These are phyloP conservation scores for Kwoniella bestiolae DNA, from an alignment of 768 basidiomycete species.

Conservation along the genomic window DNA sequence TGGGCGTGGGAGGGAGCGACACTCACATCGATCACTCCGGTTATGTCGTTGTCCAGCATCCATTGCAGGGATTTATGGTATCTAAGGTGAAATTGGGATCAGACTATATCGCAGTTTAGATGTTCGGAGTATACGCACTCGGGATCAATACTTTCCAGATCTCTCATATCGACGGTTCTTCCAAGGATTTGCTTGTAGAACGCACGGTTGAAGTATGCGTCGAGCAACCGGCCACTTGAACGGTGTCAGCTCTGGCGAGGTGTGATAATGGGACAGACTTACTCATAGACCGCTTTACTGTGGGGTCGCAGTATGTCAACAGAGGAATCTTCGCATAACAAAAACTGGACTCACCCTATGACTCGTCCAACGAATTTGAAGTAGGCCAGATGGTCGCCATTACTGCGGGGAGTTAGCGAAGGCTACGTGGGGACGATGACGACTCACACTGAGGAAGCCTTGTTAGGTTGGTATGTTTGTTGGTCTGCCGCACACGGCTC, in stretches of 20 bases:
- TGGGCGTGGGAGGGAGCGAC: neutral
- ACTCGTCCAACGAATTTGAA: slow-evolving; percentile 99
- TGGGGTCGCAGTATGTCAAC: slow-evolving; percentile 4
- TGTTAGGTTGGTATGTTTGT: slow-evolving; percentile 86
- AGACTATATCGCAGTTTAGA: no score
- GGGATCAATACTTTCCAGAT: slow-evolving; percentile 97
- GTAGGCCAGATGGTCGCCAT: slow-evolving; percentile 92
- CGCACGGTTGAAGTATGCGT: slow-evolving; percentile 97
- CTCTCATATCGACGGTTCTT: slow-evolving; percentile 91
- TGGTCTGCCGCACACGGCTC: slow-evolving; percentile 95
- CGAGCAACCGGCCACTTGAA: slow-evolving; percentile 75
- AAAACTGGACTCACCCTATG: slow-evolving; percentile 63
- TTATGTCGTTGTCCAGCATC: slow-evolving; percentile 91
- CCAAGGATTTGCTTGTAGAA: slow-evolving; percentile 93
- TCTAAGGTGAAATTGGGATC: slow-evolving; percentile 34
- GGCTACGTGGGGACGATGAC: neutral
- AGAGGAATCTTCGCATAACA: neutral
- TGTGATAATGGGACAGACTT: slow-evolving; percentile 2
- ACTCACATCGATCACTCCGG: slow-evolving; percentile 52
- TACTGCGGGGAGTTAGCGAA: slow-evolving; percentile 82
- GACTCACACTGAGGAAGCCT: slow-evolving; percentile 46
- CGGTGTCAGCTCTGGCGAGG: slow-evolving; percentile 18
- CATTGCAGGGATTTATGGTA: slow-evolving; percentile 98
- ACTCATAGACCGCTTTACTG: slow-evolving; percentile 91
- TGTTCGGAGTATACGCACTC: slow-evolving; percentile 61